phyloP scores from a whole-genome alignment of 106 monocot species.

The Alisma plantagoaquatica region DNA sequence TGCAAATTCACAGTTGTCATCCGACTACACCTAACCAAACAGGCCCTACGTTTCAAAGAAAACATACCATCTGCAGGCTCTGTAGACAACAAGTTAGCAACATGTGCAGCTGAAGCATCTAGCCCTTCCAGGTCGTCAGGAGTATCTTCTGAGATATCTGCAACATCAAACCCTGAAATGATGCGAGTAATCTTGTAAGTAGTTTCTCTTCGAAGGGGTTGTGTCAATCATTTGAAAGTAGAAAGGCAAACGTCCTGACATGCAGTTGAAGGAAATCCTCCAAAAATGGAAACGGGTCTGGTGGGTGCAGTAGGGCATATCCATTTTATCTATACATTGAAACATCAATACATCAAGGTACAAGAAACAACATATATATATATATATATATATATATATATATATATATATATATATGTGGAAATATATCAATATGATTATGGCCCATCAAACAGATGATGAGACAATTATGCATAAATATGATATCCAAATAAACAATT shows the following conservation, averaged over 20 bases:
- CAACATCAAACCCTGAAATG: conserved; percentile 83
- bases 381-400: too few species aligned
- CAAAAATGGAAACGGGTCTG: conserved; percentile 71
- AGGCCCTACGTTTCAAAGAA: too few species aligned
- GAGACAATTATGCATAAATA: not conserved
- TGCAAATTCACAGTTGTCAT: too few species aligned
- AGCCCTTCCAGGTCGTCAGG: conserved; percentile 77
- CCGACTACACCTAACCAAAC: too few species aligned
- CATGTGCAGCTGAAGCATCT: conserved; percentile 85
- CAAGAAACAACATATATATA: not conserved
- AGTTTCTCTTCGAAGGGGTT: too few species aligned
- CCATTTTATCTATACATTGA: conserved; percentile 74
- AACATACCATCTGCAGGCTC: conserved; percentile 81
- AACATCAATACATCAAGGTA: not conserved
- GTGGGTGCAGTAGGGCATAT: conserved; percentile 97
- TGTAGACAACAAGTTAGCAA: conserved; percentile 77
- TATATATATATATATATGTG: too few species aligned
- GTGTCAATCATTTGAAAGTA: too few species aligned
- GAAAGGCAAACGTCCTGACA: conserved; percentile 48
- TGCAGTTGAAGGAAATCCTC: conserved; percentile 88
- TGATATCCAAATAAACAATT: not conserved
- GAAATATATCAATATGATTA: too few species aligned
- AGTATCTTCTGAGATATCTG: conserved; percentile 65
- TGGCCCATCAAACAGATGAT: too few species aligned
- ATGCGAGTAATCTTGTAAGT: too few species aligned